Base-by-base conservation (phyloP, 305 asterid species). In the Fraxinus dipetala region DNA sequence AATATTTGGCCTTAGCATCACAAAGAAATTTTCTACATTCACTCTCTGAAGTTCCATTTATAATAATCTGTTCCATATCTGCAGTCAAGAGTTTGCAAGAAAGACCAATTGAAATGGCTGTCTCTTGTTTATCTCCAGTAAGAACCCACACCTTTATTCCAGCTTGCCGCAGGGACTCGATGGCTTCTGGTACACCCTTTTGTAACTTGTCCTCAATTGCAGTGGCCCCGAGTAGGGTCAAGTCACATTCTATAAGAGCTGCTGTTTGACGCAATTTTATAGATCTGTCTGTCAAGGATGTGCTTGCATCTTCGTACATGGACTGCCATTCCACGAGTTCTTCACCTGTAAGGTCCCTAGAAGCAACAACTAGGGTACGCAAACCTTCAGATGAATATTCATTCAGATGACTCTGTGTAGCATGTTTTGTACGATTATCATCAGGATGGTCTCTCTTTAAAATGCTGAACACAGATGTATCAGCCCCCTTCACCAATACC, bases 131-230 rank as follows among this genome's bases (percentile, higher is more conserved):
- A 87, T 96, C 99, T 70, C 99, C 99, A 40, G 99, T 96, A 83
- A 96, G 95, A 85, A 96, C 96, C 99, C 98, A 96, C 87, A 94
- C 97, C 89, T 94, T 96, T 74, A 96, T 92, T 84, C 99, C 99
- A 28, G 99, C 99, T 84, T 94, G 92, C 34, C 99, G 92, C 78
- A 96, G 88, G 76, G 97, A 93, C 88, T 96, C 98, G 45, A 96
- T 96, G 80, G 98, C 92, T 86, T 96, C 98, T 20, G 99, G 98
- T 65, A 94, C 98, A 6, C 99, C 98, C 77, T 94, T 91, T 89
- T 96, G 99, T 80, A 96, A 90, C 89, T 91, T 96, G 89, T 96
- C 99, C 88, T 96, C 99, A 76, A 96, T 96, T 59, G 95, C 99
- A 48, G 98, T 94, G 78, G 97, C 98, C 75, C 99, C 99, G 75